phyloP scores from a whole-genome alignment of 148 eudicot species.

The Rhododendron henanense region DNA sequence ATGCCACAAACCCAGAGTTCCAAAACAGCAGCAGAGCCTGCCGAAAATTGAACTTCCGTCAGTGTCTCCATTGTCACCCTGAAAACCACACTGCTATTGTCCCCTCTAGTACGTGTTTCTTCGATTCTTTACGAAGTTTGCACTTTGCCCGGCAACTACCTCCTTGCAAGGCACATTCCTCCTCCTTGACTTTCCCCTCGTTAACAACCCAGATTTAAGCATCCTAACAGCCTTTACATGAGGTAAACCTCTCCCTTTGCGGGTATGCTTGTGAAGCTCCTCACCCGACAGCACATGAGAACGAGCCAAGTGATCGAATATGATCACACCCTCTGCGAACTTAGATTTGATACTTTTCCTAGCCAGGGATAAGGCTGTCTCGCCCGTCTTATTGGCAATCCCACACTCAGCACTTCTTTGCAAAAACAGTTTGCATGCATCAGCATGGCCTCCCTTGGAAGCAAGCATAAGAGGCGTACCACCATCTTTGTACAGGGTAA shows the following conservation, averaged over 20 bases:
- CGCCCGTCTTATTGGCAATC: not conserved
- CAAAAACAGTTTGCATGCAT: not conserved
- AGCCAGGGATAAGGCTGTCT: not conserved
- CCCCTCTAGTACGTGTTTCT: not conserved
- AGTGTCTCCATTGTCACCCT: not conserved
- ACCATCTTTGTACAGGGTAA: not conserved
- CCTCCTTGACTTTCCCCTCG: no score
- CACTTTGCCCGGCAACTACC: not conserved
- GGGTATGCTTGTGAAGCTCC: not conserved
- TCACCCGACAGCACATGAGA: not conserved
- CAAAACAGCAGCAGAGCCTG: not conserved
- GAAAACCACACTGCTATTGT: not conserved
- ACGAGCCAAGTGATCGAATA: not conserved
- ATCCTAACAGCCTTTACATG: not conserved
- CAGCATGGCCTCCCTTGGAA: not conserved
- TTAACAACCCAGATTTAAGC: no score
- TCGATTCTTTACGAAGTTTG: not conserved
- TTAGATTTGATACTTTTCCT: not conserved
- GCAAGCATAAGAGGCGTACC: not conserved
- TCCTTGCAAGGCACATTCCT: not conserved
- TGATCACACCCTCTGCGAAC: not conserved
- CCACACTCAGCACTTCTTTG: not conserved
- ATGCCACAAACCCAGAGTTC: conserved; percentile 1
- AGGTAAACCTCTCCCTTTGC: not conserved
- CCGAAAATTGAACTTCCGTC: not conserved